phyloP scores from a whole-genome alignment of 176 grass and related monocot genomes.

The Lolium multiflorum region DNA sequence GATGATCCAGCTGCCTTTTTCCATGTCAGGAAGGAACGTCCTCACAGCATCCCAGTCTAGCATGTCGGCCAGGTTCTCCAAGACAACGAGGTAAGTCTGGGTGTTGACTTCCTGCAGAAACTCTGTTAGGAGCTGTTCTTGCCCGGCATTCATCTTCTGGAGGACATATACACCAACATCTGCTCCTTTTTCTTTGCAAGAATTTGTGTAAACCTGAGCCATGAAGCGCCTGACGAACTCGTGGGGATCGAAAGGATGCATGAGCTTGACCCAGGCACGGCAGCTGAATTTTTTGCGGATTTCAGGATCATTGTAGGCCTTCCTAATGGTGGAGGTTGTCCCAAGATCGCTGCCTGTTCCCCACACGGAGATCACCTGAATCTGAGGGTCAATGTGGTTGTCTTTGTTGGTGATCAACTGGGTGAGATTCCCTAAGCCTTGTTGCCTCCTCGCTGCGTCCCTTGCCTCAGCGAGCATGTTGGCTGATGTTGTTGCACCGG shows the following conservation, averaged over 20 bases:
- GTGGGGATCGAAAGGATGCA: conserved; percentile 10
- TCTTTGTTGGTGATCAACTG: neutral
- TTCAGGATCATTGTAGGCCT: neutral
- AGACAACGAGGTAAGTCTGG: conserved; percentile 38
- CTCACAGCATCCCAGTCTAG: conserved; percentile 38
- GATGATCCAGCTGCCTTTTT: conserved; percentile 39
- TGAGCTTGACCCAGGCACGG: conserved; percentile 38
- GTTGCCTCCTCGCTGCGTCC: neutral
- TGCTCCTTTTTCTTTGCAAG: neutral
- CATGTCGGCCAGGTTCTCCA: conserved; percentile 35
- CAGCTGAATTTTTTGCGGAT: neutral
- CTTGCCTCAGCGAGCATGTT: neutral
- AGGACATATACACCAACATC: neutral
- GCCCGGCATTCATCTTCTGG: neutral
- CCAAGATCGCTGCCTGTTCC: neutral
- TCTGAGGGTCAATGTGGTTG: neutral
- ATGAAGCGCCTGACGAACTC: conserved; percentile 16
- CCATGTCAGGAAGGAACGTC: conserved; percentile 7
- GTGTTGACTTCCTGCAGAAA: neutral
- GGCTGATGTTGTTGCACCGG: neutral
- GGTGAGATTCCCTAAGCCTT: neutral
- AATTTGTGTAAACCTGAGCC: neutral
- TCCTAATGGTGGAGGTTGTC: conserved; percentile 5
- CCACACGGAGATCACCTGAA: conserved; percentile 25
- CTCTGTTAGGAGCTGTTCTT: neutral